A percentile compares a stretch with the other conserved stretches of the same genome.
Evolutionary conservation across 306 rosid genomes (phyloP).

Genomic region (Begonia fuchsioides): DNA sequence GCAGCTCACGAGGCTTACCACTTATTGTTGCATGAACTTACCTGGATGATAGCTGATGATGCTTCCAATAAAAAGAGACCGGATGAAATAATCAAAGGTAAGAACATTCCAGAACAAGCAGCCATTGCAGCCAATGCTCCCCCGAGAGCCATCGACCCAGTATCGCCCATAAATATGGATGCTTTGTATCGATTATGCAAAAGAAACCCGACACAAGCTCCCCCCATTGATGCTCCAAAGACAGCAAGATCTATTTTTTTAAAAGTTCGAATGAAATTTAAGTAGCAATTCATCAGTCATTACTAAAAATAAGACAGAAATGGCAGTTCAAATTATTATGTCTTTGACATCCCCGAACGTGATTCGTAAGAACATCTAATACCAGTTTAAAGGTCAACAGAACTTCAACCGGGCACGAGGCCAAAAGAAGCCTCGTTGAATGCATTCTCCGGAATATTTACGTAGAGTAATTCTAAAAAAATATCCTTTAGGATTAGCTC

Average conservation of each 20-base stretch:
- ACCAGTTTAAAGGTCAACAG: too few species aligned
- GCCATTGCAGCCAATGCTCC: slow-evolving; percentile 97
- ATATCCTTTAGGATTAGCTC: too few species aligned
- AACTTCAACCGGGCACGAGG: too few species aligned
- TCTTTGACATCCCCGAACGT: not conserved
- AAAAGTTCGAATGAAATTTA: slow-evolving; percentile 3
- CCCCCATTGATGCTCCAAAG: slow-evolving; percentile 98
- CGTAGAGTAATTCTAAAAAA: too few species aligned
- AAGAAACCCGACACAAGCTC: slow-evolving; percentile 97
- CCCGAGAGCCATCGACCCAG: slow-evolving; percentile 89
- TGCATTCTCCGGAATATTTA: too few species aligned
- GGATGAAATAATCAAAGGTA: slow-evolving; percentile 67
- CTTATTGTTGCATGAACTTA: slow-evolving; percentile 4
- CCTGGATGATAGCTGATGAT: slow-evolving; percentile 64
- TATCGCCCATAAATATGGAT: slow-evolving; percentile 74
- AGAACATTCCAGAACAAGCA: slow-evolving; percentile 88
- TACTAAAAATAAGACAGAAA: not conserved
- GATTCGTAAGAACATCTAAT: too few species aligned
- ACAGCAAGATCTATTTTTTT: slow-evolving; percentile 52
- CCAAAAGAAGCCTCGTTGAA: too few species aligned
- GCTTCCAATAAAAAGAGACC: slow-evolving; percentile 66
- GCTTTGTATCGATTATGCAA: slow-evolving; percentile 85
- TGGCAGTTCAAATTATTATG: not conserved
- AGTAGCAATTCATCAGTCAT: slow-evolving; percentile 12
- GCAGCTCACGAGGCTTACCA: too few species aligned